A percentile compares a stretch with the other conserved stretches of the same genome.
Conservation (phyloP, 31 red algal species). For the Endocladia muricata region DNA sequence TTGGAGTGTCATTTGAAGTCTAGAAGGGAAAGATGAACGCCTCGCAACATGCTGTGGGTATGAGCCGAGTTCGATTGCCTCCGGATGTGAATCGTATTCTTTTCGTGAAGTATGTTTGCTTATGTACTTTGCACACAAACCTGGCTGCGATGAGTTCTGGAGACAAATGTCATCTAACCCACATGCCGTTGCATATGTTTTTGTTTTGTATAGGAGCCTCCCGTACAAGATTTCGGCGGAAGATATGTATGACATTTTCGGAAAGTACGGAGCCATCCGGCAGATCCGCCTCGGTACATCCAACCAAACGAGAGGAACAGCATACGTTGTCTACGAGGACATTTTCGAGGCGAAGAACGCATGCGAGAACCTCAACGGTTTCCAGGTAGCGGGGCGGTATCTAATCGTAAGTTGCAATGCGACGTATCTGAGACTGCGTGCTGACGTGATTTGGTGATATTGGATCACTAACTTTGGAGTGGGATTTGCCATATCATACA, state of each 20-base stretch:
- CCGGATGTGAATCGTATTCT: conserved; percentile 85
- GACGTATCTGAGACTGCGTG: too few relatives aligned
- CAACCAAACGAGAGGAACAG: conserved; percentile 80
- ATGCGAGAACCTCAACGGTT: conserved; percentile 85
- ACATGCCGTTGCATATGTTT: not conserved
- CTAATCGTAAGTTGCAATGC: conserved; percentile 78
- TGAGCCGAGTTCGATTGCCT: conserved; percentile 34
- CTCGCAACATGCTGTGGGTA: not conserved
- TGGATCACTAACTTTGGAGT: too few relatives aligned
- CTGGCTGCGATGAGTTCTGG: too few relatives aligned
- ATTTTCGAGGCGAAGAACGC: conserved; percentile 89
- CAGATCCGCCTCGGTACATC: conserved; percentile 89
- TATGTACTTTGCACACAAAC: too few relatives aligned
- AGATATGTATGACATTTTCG: conserved; percentile 95
- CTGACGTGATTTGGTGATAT: too few relatives aligned
- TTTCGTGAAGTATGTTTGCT: conserved; percentile 75
- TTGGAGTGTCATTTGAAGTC: too few relatives aligned
- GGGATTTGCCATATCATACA: too few relatives aligned
- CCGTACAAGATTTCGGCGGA: conserved; percentile 90
- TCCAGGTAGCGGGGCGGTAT: conserved; percentile 91
- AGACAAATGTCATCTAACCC: too few relatives aligned
- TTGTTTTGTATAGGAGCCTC: conserved; percentile 76
- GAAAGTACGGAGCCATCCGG: conserved; percentile 85
- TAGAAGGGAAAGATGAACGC: not conserved
- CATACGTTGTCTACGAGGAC: conserved; percentile 96